Conservation (phyloP, 2,329 filamentous ascomycete species). For the Setomelanomma holmii region DNA sequence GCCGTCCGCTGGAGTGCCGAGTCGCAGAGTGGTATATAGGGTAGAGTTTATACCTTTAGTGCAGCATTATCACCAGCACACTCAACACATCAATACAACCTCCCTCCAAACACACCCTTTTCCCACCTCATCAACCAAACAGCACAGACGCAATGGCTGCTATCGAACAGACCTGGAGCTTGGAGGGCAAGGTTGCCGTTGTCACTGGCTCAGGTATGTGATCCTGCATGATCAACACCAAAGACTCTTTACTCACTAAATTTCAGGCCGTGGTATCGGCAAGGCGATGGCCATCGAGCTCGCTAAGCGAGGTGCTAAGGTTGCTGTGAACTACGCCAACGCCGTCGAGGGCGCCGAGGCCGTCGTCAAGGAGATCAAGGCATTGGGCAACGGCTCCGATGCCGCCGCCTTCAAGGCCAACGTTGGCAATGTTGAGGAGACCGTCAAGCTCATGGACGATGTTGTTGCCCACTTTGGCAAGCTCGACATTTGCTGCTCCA, state of each 20-base stretch:
- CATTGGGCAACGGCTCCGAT: constrained; percentile 64
- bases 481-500: constrained; percentile 74
- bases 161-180: constrained; percentile 56
- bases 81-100: constrained; percentile 11
- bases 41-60: constrained; percentile 21
- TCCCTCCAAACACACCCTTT: constrained; percentile 5
- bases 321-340: constrained; percentile 73
- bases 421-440: constrained; percentile 69
- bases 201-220: constrained; percentile 59
- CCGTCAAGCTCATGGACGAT: constrained; percentile 67
- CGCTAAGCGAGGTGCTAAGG: constrained; percentile 69
- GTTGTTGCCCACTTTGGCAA: constrained; percentile 69
- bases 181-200: constrained; percentile 62
- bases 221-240: not conserved
- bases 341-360: constrained; percentile 68
- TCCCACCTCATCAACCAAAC: constrained; percentile 16
- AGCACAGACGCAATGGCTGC: constrained; percentile 45
- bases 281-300: constrained; percentile 71
- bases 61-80: constrained; percentile 27
- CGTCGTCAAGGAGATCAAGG: constrained; percentile 71
- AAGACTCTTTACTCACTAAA: constrained; percentile 21
- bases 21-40: constrained; percentile 42
- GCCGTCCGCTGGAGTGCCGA: constrained; percentile 43
- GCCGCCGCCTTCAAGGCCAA: constrained; percentile 72
- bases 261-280: constrained; percentile 68